Conservation (phyloP, 2,329 filamentous ascomycete genomes). For the Phialemonium atrogriseum region DNA sequence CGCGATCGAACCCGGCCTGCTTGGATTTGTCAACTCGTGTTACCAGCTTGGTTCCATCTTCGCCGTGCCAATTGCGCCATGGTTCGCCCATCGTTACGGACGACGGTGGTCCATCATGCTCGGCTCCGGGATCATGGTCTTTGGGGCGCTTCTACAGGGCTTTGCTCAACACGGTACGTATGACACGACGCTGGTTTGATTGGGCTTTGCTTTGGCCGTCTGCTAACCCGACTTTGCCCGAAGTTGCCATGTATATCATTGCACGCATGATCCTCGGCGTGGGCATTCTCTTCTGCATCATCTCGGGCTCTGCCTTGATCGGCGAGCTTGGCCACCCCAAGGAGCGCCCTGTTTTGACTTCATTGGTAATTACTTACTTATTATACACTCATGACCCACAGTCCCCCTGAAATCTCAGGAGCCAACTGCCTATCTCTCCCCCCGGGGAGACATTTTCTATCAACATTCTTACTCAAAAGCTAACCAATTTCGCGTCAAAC, state of each 20-base stretch:
- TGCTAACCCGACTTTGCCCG: neutral
- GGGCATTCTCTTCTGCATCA: conserved; percentile 51
- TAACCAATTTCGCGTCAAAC: too few relatives aligned
- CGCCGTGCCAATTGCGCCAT: conserved; percentile 43
- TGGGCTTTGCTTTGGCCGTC: neutral
- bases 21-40: conserved; percentile 43
- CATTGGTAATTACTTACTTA: too few relatives aligned
- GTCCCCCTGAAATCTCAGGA: too few relatives aligned
- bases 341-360: conserved; percentile 50
- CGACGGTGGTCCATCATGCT: conserved; percentile 49
- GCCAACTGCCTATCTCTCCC: too few relatives aligned
- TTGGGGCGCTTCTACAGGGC: conserved; percentile 47
- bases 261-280: conserved; percentile 52
- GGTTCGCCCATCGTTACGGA: conserved; percentile 39
- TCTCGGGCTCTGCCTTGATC: conserved; percentile 49
- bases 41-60: conserved; percentile 48
- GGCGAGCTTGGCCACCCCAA: conserved; percentile 53
- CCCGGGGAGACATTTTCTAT: too few relatives aligned
- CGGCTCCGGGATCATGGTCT: conserved; percentile 45
- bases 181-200: too few relatives aligned
- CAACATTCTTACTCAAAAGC: too few relatives aligned
- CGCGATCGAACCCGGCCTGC: conserved; percentile 20
- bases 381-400: too few relatives aligned
- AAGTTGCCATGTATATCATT: conserved; percentile 47
- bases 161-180: conserved; percentile 32